Base-by-base conservation (phyloP, 2,329 filamentous ascomycete species). In the Hymenoscyphus fraxineus region DNA sequence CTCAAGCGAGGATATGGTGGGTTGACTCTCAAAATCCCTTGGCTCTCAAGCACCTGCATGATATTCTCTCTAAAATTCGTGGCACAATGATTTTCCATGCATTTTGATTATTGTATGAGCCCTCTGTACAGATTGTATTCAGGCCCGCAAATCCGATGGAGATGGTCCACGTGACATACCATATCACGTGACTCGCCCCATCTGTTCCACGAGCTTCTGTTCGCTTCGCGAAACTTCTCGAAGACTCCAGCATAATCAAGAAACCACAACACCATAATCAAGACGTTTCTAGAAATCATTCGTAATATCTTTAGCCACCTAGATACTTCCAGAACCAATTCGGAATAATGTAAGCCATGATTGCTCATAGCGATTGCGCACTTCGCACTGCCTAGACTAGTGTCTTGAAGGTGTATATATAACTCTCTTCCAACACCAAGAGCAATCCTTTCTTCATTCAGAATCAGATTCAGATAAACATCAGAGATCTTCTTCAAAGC, bases 381-480 rank as follows among this genome's bases (percentile, higher is more conserved):
- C 19, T 56, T 15, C 6, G 32, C 59, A 56, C 59, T 61, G 59
- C 70, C 69, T 71, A 63, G 32, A 61, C 59, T 62, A 19, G 35
- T 56, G 40, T 58, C 54, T 63, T 5, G 39, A 58, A 61, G 69
- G 68, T 67, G 70, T 71, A 72, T 61, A 61, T 55, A 61, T 56
- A 65, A 60, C 44, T 22, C 59, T 57, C 63, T 64, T 67, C 54
- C 12, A 59, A 59, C 31, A 19, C 47, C 32, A 2, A 2, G 60
- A 61, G 40, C 10, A 59, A 58, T 62, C 57, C 57, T 68, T 68
- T 65, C 61, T 67, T 70, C 68, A 71, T 71, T 71, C 70, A 68
- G 65, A 72, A 69, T 61, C 63, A 67, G 56, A 64, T 41, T 60
- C 59, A 51, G 31, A 65, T 56, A 56, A 31, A 13, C 31, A 58